Evolutionary conservation across 257 asterid genomes (phyloP).

Genomic region (Echium plantagineum): DNA sequence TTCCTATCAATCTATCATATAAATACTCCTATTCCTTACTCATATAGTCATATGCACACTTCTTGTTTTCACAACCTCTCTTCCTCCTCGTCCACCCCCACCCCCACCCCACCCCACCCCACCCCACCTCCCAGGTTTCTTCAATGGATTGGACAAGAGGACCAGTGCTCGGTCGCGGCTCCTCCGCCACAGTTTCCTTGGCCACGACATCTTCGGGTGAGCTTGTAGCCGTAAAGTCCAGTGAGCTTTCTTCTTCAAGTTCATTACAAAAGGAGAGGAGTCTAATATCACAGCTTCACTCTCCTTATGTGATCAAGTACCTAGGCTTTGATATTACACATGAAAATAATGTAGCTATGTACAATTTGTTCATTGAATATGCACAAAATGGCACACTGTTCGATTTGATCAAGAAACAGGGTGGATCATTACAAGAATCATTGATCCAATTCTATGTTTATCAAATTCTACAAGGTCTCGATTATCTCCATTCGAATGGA

Average conservation of each 20-base stretch:
- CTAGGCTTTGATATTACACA: slow-evolving; percentile 40
- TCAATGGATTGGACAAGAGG: slow-evolving; percentile 63
- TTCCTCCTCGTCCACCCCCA: background rate
- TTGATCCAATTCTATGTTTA: slow-evolving; percentile 24
- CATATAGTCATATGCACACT: background rate
- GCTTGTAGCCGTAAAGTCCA: slow-evolving; percentile 61
- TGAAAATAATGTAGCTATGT: slow-evolving; percentile 14
- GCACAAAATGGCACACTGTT: slow-evolving; percentile 61
- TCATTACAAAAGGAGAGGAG: slow-evolving; percentile 36
- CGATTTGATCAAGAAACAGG: slow-evolving; percentile 38
- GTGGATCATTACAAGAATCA: slow-evolving; percentile 34
- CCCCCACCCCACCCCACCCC: too few relatives aligned
- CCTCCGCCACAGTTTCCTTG: slow-evolving; percentile 59
- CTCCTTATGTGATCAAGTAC: slow-evolving; percentile 47
- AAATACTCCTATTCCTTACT: slow-evolving; percentile 8
- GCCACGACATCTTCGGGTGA: slow-evolving; percentile 43
- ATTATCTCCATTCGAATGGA: slow-evolving; percentile 42
- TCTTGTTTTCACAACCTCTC: too few relatives aligned
- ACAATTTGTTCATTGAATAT: slow-evolving; percentile 68
- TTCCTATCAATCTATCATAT: slow-evolving; percentile 10
- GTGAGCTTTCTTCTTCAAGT: slow-evolving; percentile 30
- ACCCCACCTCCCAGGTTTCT: slow-evolving; percentile 4
- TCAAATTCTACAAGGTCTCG: slow-evolving; percentile 45
- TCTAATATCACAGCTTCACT: slow-evolving; percentile 44
- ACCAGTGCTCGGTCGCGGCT: slow-evolving; percentile 63